Conservation (phyloP, 352 stramenopile genomes). For the Pythium insidiosum region DNA sequence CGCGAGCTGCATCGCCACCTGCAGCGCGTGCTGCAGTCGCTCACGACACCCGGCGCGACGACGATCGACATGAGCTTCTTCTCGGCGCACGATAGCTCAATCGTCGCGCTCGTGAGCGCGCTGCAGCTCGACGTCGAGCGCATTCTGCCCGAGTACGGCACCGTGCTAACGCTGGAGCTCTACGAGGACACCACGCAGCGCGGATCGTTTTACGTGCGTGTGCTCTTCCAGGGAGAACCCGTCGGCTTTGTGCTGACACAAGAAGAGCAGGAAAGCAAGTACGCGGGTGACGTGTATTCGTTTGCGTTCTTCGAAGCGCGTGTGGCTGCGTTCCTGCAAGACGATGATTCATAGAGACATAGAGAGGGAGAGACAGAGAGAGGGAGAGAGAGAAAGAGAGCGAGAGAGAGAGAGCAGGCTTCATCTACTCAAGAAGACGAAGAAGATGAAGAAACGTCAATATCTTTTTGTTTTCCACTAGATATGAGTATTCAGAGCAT, state of each 20-base stretch:
- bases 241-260: conserved; percentile 44
- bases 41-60: background rate
- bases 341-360: no score
- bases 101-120: conserved; percentile 65
- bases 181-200: conserved; percentile 40
- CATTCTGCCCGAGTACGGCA: conserved; percentile 58
- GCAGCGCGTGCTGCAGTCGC: conserved; percentile 26
- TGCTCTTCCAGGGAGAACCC: conserved; percentile 46
- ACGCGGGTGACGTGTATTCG: conserved; percentile 41
- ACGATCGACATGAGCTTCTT: conserved; percentile 66
- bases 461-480: no score
- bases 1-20: conserved; percentile 45
- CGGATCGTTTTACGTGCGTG: conserved; percentile 44
- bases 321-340: conserved; percentile 35
- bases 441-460: no score
- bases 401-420: no score
- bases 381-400: no score
- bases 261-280: no score
- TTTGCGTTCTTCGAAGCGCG: conserved; percentile 58
- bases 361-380: no score
- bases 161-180: conserved; percentile 59
- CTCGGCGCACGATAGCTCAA: conserved; percentile 80
- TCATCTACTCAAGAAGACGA: no score
- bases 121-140: conserved; percentile 55
- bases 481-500: no score